Conservation (phyloP, 139 green algal species). For the Ettlia oleoabundans region DNA sequence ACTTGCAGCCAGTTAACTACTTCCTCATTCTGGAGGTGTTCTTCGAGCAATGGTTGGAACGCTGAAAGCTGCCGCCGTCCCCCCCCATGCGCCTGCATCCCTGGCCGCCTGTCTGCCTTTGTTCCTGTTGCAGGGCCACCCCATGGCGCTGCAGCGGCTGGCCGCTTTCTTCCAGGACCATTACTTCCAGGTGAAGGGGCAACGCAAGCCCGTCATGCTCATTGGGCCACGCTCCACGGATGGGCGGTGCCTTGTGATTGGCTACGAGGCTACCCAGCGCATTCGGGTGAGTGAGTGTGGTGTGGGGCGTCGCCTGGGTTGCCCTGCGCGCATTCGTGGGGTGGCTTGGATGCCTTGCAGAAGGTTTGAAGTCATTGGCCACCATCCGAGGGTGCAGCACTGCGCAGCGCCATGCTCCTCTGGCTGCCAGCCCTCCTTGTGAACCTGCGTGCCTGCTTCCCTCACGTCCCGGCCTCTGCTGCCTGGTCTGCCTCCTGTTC, state of each 20-base stretch:
- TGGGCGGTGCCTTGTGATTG: constrained; percentile 46
- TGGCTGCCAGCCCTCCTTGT: no score
- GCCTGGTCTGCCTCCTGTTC: no score
- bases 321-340: no score
- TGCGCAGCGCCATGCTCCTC: not conserved
- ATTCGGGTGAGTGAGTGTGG: constrained; percentile 25
- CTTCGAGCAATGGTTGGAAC: no score
- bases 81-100: no score
- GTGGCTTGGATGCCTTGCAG: not conserved
- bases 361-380: not conserved
- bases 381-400: not conserved
- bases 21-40: no score
- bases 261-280: constrained; percentile 40
- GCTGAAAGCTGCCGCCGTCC: no score
- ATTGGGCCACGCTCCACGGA: constrained; percentile 26
- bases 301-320: no score
- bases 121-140: constrained; percentile 51
- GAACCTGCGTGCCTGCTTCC: no score
- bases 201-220: constrained; percentile 47
- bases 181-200: constrained; percentile 35
- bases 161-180: constrained; percentile 63
- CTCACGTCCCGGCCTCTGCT: no score
- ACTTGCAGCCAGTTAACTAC: no score
- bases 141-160: constrained; percentile 60
- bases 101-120: no score